Evolutionary conservation across 129 eudicot genomes (phyloP), one percentile per base, ranked within the genome.

Genomic region (Saussurea involucrata): DNA sequence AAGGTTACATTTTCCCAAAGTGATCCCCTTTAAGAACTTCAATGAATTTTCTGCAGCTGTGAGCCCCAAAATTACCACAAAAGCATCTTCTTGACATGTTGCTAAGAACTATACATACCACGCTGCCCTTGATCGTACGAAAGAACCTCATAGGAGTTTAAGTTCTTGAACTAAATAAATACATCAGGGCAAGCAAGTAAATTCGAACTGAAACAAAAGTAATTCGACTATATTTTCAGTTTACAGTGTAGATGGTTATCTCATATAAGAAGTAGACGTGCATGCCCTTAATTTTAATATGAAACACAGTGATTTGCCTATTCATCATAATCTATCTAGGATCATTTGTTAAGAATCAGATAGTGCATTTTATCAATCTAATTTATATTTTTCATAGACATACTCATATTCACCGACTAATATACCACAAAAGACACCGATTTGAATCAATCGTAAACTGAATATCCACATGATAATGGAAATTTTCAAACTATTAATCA

Each of bases 31-130:
- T 57, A 85, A 77, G 76, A 86, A 76, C 71, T 31, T 46, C 71
- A 76, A 79, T 40, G 93, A 83, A 65, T 76, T 85, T 64, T 75
- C 89, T 53, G 71, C 69, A 3, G 80, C 80, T 71, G n/a, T n/a
- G n/a, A n/a, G n/a, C n/a, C n/a, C n/a, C n/a, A n/a, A n/a, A n/a
- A n/a, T n/a, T n/a, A n/a, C n/a, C n/a, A 3, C 18, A 12, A 44
- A 27, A 44, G 13, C 57, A 44, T 4, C 17, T 44, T 44, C 57
- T 44, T 44, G 57, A 44, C 57, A 44, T 44, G 57, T 44, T 44
- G 57, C 57, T 44, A 46, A 46, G 20, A 46, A 44, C 57, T 44
- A 44, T 44, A 18, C 57, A 44, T 44, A 44, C 57, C 18, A 44
- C 57, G 6, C 18, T 44, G 1, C 57, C 57, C 18, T 44, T 44